A percentile compares a stretch with the other conserved stretches of the same genome.
Conservation (phyloP, 331 rosid genomes). For the Dryas integrifolia region DNA sequence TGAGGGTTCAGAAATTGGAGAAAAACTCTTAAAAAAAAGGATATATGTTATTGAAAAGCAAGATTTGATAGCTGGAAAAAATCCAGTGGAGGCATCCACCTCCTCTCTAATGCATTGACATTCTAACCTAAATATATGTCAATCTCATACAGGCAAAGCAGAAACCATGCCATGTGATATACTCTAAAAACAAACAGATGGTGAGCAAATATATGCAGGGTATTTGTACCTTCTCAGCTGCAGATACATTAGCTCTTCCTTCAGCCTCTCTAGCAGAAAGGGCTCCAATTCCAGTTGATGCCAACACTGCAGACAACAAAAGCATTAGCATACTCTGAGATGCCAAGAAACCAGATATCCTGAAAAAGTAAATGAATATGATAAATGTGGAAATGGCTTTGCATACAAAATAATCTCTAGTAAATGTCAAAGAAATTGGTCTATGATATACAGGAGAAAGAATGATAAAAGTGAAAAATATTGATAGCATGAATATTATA, state of each 20-base stretch:
- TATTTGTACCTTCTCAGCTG: constrained; percentile 76
- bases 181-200: neutral
- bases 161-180: neutral
- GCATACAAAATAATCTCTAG: neutral
- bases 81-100: neutral
- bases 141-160: constrained; percentile 5
- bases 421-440: neutral
- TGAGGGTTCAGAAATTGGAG: neutral
- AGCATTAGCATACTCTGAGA: constrained; percentile 10
- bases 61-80: neutral
- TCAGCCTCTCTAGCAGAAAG: constrained; percentile 96
- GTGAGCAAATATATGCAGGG: neutral
- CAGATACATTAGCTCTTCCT: constrained; percentile 82
- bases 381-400: neutral
- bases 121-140: neutral
- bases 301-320: constrained; percentile 69
- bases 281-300: constrained; percentile 88
- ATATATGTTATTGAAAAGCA: neutral
- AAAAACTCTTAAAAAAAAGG: neutral
- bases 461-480: neutral
- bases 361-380: constrained; percentile 1
- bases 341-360: constrained; percentile 5
- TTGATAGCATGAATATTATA: neutral
- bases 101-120: too few species aligned
- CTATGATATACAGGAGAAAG: neutral